Evolutionary conservation across 1,284 basidiomycete species (phyloP).

Genomic region (Cryptococcus sp.): DNA sequence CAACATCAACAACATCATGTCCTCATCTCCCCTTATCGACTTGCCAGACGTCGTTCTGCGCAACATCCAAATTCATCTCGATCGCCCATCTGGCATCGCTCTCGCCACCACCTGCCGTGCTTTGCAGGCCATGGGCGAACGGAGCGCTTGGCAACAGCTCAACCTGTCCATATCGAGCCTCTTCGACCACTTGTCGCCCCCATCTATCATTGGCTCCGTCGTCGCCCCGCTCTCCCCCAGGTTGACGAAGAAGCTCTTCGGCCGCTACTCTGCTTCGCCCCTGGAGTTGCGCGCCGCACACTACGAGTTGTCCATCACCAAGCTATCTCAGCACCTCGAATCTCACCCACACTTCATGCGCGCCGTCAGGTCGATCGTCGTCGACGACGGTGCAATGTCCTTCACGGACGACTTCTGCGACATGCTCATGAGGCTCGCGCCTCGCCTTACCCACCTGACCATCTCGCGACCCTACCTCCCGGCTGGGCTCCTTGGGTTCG

Average conservation of each 20-base stretch:
- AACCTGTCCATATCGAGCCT: slow-evolving; percentile 17
- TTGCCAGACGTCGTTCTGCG: slow-evolving; percentile 4
- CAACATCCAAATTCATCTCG: slow-evolving; percentile 6
- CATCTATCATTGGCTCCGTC: too few relatives aligned
- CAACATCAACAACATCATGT: neutral
- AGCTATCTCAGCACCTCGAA: slow-evolving; percentile 1
- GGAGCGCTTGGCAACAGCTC: slow-evolving; percentile 16
- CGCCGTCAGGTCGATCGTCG: slow-evolving; percentile 12
- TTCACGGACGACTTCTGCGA: slow-evolving; percentile 4
- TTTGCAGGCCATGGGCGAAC: slow-evolving; percentile 7
- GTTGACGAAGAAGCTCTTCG: too few relatives aligned
- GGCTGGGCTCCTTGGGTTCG: neutral
- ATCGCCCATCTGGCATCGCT: neutral
- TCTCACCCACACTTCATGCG: slow-evolving; percentile 1
- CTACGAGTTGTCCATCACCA: too few relatives aligned
- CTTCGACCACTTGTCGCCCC: neutral
- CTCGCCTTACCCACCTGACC: slow-evolving; percentile 9
- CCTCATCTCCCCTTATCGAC: neutral
- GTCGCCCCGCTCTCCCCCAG: too few relatives aligned
- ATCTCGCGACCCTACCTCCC: slow-evolving; percentile 4
- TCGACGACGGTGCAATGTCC: slow-evolving; percentile 15
- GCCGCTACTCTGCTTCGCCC: too few relatives aligned
- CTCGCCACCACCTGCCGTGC: slow-evolving; percentile 14
- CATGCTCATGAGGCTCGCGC: slow-evolving; percentile 9
- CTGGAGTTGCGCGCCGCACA: too few relatives aligned